Evolutionary conservation across 2,329 filamentous ascomycete species (phyloP).

Genomic region (Ambrosiella cleistominuta): DNA sequence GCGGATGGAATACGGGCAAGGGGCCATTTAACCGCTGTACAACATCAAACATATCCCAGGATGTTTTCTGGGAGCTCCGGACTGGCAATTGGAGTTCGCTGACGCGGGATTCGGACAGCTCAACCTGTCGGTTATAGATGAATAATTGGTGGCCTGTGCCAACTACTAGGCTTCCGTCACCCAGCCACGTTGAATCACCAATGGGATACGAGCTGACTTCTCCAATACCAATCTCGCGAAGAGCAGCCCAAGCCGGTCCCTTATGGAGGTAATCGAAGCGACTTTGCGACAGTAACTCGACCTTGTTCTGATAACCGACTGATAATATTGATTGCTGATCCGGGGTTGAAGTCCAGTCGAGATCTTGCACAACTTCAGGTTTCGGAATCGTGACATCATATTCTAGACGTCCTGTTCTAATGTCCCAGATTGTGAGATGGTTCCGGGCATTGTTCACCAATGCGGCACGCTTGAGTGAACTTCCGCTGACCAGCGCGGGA

Average conservation of each 20-base stretch:
- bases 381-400: constrained; percentile 58
- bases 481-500: constrained; percentile 66
- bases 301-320: constrained; percentile 77
- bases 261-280: constrained; percentile 83
- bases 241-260: constrained; percentile 73
- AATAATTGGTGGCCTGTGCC: constrained; percentile 86
- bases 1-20: constrained; percentile 79
- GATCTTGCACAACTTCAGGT: constrained; percentile 61
- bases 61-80: constrained; percentile 25
- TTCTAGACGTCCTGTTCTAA: constrained; percentile 62
- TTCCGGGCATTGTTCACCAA: constrained; percentile 59
- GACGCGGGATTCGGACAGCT: constrained; percentile 42
- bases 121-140: constrained; percentile 60
- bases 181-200: constrained; percentile 82
- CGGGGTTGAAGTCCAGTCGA: constrained; percentile 87
- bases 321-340: constrained; percentile 78
- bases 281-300: constrained; percentile 69
- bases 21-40: constrained; percentile 74
- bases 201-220: constrained; percentile 78
- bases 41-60: constrained; percentile 60
- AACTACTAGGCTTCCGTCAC: constrained; percentile 68
- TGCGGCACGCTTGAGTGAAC: constrained; percentile 71
- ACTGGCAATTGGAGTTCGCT: constrained; percentile 32
- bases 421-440: constrained; percentile 80
- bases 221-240: constrained; percentile 65